Evolutionary conservation across 2,329 filamentous ascomycete species (phyloP).

Genomic region (Colletotrichum horii): DNA sequence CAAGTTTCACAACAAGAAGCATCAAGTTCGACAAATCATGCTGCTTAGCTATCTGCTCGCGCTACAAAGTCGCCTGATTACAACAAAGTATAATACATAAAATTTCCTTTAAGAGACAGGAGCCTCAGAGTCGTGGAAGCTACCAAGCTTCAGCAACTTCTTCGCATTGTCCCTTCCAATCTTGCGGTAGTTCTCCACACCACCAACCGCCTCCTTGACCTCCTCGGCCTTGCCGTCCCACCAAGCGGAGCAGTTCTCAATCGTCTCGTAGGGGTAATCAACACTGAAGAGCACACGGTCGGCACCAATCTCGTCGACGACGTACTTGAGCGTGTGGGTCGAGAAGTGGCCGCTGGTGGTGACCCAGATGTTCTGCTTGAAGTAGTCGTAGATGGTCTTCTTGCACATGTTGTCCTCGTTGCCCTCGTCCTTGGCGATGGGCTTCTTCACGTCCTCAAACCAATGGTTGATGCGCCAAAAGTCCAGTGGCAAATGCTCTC

Average conservation of each 20-base stretch:
- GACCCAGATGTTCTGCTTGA: conserved; percentile 60
- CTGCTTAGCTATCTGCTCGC: neutral
- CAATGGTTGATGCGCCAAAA: conserved; percentile 58
- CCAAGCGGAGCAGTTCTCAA: conserved; percentile 46
- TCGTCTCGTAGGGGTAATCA: conserved; percentile 58
- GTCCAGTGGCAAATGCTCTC: conserved; percentile 55
- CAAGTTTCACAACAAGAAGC: rapidly evolving
- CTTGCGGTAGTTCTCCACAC: conserved; percentile 36
- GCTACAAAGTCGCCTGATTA: rapidly evolving
- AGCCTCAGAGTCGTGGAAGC: conserved; percentile 36
- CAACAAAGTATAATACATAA: neutral
- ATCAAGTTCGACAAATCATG: no score
- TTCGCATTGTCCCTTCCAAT: conserved; percentile 50
- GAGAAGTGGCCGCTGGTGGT: conserved; percentile 63
- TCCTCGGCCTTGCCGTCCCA: conserved; percentile 37
- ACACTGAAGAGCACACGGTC: conserved; percentile 58
- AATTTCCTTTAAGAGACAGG: neutral
- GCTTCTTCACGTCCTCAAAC: conserved; percentile 62
- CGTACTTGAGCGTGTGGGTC: conserved; percentile 55
- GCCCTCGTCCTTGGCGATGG: conserved; percentile 40
- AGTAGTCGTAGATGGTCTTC: conserved; percentile 57
- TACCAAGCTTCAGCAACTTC: conserved; percentile 41
- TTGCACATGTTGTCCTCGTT: conserved; percentile 40
- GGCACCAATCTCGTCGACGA: conserved; percentile 51
- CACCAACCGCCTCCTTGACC: conserved; percentile 20